Evolutionary conservation across 2,329 filamentous ascomycete genomes (phyloP).

Genomic region (Cryoendolithus antarcticus): DNA sequence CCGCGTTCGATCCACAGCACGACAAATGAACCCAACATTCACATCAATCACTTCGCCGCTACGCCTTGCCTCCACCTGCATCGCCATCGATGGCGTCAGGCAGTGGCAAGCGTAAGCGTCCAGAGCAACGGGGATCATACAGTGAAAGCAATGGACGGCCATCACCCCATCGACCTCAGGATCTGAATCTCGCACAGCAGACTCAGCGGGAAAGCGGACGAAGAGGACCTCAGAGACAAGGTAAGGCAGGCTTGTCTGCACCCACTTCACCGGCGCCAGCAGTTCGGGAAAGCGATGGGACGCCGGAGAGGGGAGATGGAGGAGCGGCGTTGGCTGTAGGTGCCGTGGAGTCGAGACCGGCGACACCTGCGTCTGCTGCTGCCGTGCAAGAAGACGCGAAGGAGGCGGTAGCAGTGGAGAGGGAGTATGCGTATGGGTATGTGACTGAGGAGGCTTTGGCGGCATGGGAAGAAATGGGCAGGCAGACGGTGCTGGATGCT

Average conservation of each 20-base stretch:
- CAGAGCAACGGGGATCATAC: slow-evolving; percentile 32
- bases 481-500: slow-evolving; percentile 52
- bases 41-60: too few species aligned
- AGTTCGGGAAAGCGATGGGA: background rate
- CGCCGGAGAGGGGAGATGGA: slow-evolving; percentile 7
- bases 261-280: too few species aligned
- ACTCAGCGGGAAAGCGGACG: slow-evolving; percentile 24
- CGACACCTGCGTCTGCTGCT: slow-evolving; percentile 5
- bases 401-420: too few species aligned
- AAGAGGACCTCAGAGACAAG: slow-evolving; percentile 4
- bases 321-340: slow-evolving; percentile 4
- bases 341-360: slow-evolving; percentile 6
- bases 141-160: slow-evolving; percentile 31
- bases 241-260: too few species aligned
- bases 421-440: slow-evolving; percentile 57
- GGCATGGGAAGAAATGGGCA: slow-evolving; percentile 56
- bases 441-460: slow-evolving; percentile 58
- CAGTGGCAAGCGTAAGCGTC: slow-evolving; percentile 43
- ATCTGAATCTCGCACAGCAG: slow-evolving; percentile 40
- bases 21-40: too few species aligned
- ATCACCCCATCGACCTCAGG: slow-evolving; percentile 40
- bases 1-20: too few species aligned
- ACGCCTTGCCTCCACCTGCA: slow-evolving; percentile 2
- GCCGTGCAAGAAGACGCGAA: slow-evolving; percentile 1
- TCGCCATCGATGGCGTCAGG: slow-evolving; percentile 17